These are phyloP conservation scores for Fragaria iinumae DNA, from an alignment of 306 rosid species.

Conservation along the genomic window DNA sequence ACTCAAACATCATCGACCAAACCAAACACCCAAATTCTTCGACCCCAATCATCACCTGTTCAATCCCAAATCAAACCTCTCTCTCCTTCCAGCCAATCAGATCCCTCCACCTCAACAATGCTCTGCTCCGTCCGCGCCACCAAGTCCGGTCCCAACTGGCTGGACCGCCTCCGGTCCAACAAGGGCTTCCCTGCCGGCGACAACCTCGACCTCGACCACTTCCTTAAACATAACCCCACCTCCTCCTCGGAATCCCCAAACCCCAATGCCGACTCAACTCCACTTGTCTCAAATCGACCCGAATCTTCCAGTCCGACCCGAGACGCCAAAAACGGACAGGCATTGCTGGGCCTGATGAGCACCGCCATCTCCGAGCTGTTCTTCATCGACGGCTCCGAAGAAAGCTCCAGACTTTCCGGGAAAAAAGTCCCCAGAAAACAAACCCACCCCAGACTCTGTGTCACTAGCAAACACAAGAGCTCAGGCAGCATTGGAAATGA, in stretches of 20 bases:
- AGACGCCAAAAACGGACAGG: slow-evolving; percentile 11
- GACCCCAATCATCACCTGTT: slow-evolving; percentile 14
- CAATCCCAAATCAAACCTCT: not conserved
- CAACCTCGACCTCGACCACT: slow-evolving; percentile 57
- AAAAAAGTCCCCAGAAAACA: slow-evolving; percentile 74
- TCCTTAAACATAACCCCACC: slow-evolving; percentile 42
- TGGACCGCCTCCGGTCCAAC: slow-evolving; percentile 84
- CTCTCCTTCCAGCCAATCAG: not conserved
- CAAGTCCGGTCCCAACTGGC: slow-evolving; percentile 72
- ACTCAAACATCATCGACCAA: not conserved
- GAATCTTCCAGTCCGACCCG: slow-evolving; percentile 3
- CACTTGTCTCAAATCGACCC: slow-evolving; percentile 7
- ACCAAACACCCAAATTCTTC: not conserved
- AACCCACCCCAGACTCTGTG: slow-evolving; percentile 61
- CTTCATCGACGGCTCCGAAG: slow-evolving; percentile 43
- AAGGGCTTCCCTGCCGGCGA: slow-evolving; percentile 73
- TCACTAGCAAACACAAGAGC: slow-evolving; percentile 12
- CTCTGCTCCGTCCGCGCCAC: slow-evolving; percentile 61
- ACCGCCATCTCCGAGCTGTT: slow-evolving; percentile 70
- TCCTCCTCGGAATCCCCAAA: slow-evolving; percentile 12
- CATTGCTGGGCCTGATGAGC: slow-evolving; percentile 31
- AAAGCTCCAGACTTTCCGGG: slow-evolving; percentile 33
- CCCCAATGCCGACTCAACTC: slow-evolving; percentile 14
- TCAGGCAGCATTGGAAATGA: slow-evolving; percentile 22
- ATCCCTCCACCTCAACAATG: slow-evolving; percentile 40